Conservation (phyloP, 345 rosid genomes). For the Salix purpurea region DNA sequence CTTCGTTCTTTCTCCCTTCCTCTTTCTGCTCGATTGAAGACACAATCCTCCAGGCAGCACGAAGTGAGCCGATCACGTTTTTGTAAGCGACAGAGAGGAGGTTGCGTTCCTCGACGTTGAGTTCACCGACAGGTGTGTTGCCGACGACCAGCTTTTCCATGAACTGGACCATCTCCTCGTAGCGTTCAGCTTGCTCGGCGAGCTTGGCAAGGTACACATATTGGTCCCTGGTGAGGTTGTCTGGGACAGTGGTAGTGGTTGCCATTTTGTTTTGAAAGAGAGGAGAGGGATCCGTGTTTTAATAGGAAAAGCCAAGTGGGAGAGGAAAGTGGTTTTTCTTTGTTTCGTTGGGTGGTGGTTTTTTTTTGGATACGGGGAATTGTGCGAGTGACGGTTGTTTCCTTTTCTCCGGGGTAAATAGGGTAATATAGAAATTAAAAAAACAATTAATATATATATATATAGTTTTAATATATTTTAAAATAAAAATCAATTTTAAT, state of each 20-base stretch:
- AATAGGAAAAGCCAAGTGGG: not conserved
- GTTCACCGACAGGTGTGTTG: slow-evolving; percentile 75
- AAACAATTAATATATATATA: too few relatives aligned
- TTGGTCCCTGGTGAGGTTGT: slow-evolving; percentile 72
- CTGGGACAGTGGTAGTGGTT: slow-evolving; percentile 30
- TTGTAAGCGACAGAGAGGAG: slow-evolving; percentile 94
- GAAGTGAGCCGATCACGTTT: slow-evolving; percentile 97
- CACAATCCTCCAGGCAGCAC: slow-evolving; percentile 95
- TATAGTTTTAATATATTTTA: too few relatives aligned
- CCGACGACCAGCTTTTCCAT: slow-evolving; percentile 81
- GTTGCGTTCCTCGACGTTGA: slow-evolving; percentile 89
- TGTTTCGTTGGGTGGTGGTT: not conserved
- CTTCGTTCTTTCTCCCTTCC: slow-evolving; percentile 90
- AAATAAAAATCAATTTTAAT: too few relatives aligned
- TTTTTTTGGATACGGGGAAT: not conserved
- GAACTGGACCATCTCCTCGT: slow-evolving; percentile 95
- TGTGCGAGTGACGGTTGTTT: not conserved
- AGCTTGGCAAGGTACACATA: slow-evolving; percentile 90
- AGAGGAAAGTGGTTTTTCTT: not conserved
- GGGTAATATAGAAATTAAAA: not conserved
- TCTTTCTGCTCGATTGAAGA: slow-evolving; percentile 96
- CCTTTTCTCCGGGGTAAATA: not conserved
- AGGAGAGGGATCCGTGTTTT: not conserved
- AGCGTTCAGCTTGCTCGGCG: slow-evolving; percentile 97
- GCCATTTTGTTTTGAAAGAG: slow-evolving; percentile 16